Evolutionary conservation across 441 rosid genomes (phyloP), one percentile per base, ranked within the genome.

Genomic region (Gossypium schwendimanii): DNA sequence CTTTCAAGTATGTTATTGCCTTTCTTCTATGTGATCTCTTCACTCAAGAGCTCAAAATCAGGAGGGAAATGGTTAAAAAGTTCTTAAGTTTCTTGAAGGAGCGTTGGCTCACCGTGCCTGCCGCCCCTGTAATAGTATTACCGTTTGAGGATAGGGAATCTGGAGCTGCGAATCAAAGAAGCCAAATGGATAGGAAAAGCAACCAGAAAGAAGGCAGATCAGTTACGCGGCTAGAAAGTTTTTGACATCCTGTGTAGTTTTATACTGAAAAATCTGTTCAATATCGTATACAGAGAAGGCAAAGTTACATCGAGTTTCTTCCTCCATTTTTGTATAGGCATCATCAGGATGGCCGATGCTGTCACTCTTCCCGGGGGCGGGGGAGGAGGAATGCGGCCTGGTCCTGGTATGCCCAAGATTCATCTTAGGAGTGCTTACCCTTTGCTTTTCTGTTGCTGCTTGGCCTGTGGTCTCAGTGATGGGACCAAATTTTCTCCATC

Each of bases 81-180:
- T 88, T 94, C 75, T 80, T 63, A 52, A 82, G 80, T 58, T 50
- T 88, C 8, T 33, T 94, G 66, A 88, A 80, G 83, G 98, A 95
- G 71, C 94, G 98, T 12, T 94, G 99, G 98, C 84, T 85, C 53
- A 89, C 87, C 28, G 79, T 95, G 73, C 98, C 97, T 61, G 98
- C 98, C 0, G 83, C 97, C 17, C 93, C 93, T 2, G 98, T 95
- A 6, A 75, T 81, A 14, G 99, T 92, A 8, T 84, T 92, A 75
- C 98, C 98, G 2, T 86, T 75, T 69, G 90, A 84, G 73, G 83
- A 69, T 61, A 77, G 81, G 7, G 90, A 83, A 28, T 81, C 88
- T 14, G 74, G 73, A 66, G 65, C 86, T 24, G 63, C 76, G 58
- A 71, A 74, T 24, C 80, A 81, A 79, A 83, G 81, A 44, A 75